Base-by-base conservation (phyloP, 768 basidiomycete species). In the Mycena galopus region DNA sequence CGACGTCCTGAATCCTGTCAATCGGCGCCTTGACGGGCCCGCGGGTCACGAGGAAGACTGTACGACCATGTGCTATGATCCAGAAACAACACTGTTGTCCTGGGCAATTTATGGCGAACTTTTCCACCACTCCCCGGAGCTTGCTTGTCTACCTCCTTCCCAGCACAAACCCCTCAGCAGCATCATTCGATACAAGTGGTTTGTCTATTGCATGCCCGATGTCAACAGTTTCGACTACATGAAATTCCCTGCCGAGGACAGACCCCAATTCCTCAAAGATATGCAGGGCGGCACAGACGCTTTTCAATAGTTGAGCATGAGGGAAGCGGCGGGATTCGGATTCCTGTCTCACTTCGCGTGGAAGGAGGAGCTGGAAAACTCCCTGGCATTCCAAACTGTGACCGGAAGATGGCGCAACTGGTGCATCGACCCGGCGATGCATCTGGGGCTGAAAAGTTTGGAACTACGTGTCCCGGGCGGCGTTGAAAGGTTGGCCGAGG, bases 181-280 rank as follows among this genome's bases (percentile, higher is more conserved):
- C 25, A 11, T 74, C 51, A 65, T 56, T 6, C 55, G 73, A 10
- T 69, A 65, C 73, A 74, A 71, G 51, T 71, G 66, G 73, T 68
- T 74, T 27, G 73, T 70, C 2, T 74, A 68, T 27, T 74, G 73
- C 73, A 56, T 74, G 61, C 73, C 73, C 56, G 70, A 74, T n/a
- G 62, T 65, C 47, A 68, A 71, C 57, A 65, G 61, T n/a, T 71
- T 71, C 62, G 14, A 57, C 10, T 65, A 74, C 58, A 51, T 74
- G 65, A 19, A 21, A 11, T 74, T 71, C 37, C 6, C 2, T 50
- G 19, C n/a, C 8, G 16, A 58, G 17, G 50, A 56, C 0, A 37
- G 4, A 3, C 73, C 70, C 6, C 50, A 63, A 4, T 74, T 74
- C 37, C 65, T 71, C 42, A 11, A 68, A 25, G 37, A 58, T 14